Percentiles rank a stretch among this genome's conserved stretches.
phyloP scores from a whole-genome alignment of 1,139 yeast species.

The Debaryomyces subglobosus region DNA sequence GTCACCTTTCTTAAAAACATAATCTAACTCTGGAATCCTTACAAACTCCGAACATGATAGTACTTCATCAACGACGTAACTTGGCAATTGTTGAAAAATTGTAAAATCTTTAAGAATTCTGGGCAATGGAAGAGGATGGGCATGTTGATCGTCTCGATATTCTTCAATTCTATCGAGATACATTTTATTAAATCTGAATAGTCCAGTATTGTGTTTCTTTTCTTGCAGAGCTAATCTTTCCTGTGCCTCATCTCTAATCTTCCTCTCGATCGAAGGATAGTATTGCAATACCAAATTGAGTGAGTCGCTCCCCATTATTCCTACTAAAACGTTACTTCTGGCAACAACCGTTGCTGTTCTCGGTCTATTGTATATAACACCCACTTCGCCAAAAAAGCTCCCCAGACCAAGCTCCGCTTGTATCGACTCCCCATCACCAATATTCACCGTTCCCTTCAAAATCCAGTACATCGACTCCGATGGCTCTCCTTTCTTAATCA shows the following conservation, averaged over 20 bases:
- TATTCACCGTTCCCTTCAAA: constrained; percentile 66
- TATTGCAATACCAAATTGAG: constrained; percentile 60
- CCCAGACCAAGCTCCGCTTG: constrained; percentile 74
- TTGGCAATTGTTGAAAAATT: constrained; percentile 58
- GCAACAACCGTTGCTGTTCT: constrained; percentile 83
- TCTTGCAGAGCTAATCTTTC: constrained; percentile 73
- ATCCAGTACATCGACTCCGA: constrained; percentile 85
- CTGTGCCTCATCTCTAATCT: constrained; percentile 77
- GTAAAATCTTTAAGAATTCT: constrained; percentile 61
- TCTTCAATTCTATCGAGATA: constrained; percentile 7
- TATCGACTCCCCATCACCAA: constrained; percentile 63
- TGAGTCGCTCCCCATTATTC: constrained; percentile 67
- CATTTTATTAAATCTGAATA: too few relatives aligned
- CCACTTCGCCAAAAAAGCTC: constrained; percentile 77
- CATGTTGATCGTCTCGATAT: neutral
- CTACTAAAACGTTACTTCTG: constrained; percentile 63
- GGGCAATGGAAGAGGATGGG: constrained; percentile 40
- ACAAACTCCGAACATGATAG: constrained; percentile 65
- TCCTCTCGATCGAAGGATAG: constrained; percentile 66
- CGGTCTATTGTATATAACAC: constrained; percentile 72
- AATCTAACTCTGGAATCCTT: constrained; percentile 57
- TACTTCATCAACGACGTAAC: constrained; percentile 59
- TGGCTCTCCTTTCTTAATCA: constrained; percentile 71
- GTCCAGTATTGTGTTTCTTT: constrained; percentile 46
- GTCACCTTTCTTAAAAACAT: constrained; percentile 62